phyloP scores from a whole-genome alignment of 202 grass and related monocot genomes.

The Schoenoplectus triqueter region DNA sequence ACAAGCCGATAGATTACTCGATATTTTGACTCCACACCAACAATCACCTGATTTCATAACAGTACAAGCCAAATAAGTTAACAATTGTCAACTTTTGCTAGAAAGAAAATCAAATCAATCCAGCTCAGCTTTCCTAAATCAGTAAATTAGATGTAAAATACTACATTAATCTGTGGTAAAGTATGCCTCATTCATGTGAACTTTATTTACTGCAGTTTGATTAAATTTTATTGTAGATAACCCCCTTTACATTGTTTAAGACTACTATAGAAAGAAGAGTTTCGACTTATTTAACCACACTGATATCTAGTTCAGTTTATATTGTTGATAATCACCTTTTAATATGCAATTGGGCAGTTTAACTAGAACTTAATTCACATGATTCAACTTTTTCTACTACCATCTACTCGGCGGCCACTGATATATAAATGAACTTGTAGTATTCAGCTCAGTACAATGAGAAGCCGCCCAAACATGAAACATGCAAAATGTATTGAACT shows the following conservation, averaged over 20 bases:
- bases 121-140: background rate
- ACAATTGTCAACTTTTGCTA: background rate
- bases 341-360: slow-evolving; percentile 5
- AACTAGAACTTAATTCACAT: background rate
- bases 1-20: slow-evolving; percentile 95
- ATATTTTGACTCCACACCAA: slow-evolving; percentile 97
- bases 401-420: background rate
- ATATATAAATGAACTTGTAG: background rate
- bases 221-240: background rate
- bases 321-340: background rate
- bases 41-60: slow-evolving; percentile 75
- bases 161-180: background rate
- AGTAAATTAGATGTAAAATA: background rate
- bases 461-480: background rate
- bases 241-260: slow-evolving; percentile 3
- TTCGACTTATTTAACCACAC: background rate
- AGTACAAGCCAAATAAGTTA: slow-evolving; percentile 28
- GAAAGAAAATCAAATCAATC: background rate
- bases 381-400: background rate
- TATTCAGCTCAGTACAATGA: background rate
- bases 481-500: slow-evolving; percentile 8
- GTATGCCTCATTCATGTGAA: background rate
- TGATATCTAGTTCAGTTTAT: background rate
- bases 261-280: too few species aligned
- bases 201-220: background rate